phyloP scores from a whole-genome alignment of 169 alveolate genomes.

The Eimeria falciformis region DNA sequence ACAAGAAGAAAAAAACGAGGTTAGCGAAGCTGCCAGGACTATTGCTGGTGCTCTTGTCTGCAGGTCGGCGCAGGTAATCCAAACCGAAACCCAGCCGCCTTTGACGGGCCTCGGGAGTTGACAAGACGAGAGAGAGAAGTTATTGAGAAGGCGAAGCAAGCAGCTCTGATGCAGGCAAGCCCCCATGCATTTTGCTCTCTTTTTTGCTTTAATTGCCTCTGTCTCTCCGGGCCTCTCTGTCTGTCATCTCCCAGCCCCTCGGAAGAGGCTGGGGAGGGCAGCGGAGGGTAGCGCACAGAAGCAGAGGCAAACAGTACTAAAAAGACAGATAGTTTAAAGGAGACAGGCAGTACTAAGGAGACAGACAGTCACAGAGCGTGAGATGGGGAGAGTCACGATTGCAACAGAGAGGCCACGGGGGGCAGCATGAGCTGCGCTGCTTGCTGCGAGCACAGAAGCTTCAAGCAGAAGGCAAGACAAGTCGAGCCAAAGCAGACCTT shows the following conservation, averaged over 20 bases:
- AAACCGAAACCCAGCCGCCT: background rate
- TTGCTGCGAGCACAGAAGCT: background rate
- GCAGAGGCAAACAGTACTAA: no score
- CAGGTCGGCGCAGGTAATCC: constrained; percentile 2
- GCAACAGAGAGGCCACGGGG: background rate
- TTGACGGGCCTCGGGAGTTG: background rate
- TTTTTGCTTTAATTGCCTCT: background rate
- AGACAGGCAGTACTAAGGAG: no score
- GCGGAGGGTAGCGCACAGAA: no score
- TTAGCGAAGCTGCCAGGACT: background rate
- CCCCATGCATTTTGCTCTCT: background rate
- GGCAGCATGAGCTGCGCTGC: background rate
- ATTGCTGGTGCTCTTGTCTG: background rate
- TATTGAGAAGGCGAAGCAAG: constrained; percentile 9
- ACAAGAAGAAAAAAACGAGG: no score
- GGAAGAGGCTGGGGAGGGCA: background rate
- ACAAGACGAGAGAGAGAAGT: background rate
- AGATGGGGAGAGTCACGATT: no score
- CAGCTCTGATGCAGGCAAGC: background rate
- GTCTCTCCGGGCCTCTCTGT: background rate
- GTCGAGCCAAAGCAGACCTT: constrained; percentile 3
- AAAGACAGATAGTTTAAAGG: no score
- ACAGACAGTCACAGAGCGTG: no score
- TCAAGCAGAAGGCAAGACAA: constrained; percentile 2
- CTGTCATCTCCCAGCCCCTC: background rate